Percentiles rank a stretch among this genome's conserved stretches.
These are phyloP conservation scores for Syncephalastrum sp. DNA, from an alignment of 371 early-diverging fungal species.

Conservation along the genomic window DNA sequence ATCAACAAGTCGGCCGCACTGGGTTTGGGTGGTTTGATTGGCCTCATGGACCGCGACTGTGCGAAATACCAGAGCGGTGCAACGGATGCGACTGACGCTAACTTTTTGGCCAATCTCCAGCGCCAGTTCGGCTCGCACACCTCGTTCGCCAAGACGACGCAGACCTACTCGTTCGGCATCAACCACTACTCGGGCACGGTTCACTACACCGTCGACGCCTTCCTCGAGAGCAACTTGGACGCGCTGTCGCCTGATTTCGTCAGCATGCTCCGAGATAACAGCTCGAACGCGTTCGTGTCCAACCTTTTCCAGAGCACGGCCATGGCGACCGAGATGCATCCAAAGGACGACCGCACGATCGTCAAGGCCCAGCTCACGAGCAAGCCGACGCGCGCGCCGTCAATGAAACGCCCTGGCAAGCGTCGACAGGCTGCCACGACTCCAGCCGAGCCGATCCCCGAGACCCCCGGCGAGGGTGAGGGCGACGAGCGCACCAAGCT, in stretches of 20 bases:
- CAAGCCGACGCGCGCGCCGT: slow-evolving; percentile 73
- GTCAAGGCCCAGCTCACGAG: slow-evolving; percentile 52
- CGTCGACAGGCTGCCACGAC: slow-evolving; percentile 16
- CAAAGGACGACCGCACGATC: slow-evolving; percentile 63
- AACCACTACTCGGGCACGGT: slow-evolving; percentile 76
- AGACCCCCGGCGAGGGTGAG: slow-evolving; percentile 19
- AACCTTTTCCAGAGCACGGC: slow-evolving; percentile 78
- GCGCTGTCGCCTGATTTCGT: slow-evolving; percentile 81
- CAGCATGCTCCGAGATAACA: slow-evolving; percentile 67
- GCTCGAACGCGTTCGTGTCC: slow-evolving; percentile 78
- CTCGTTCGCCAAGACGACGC: slow-evolving; percentile 33
- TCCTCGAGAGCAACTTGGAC: slow-evolving; percentile 74
- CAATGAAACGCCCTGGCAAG: slow-evolving; percentile 55
- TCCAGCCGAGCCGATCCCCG: slow-evolving; percentile 11
- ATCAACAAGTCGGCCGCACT: slow-evolving; percentile 25
- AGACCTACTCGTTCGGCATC: slow-evolving; percentile 64
- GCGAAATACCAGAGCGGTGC: slow-evolving; percentile 41
- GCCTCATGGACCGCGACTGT: slow-evolving; percentile 62
- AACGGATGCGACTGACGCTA: slow-evolving; percentile 51
- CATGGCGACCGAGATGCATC: slow-evolving; percentile 82
- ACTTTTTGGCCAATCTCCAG: slow-evolving; percentile 44
- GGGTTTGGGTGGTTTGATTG: slow-evolving; percentile 42
- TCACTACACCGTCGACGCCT: slow-evolving; percentile 66
- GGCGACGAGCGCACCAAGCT: slow-evolving; percentile 32
- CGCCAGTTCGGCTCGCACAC: slow-evolving; percentile 31